phyloP scores from a whole-genome alignment of 2,329 filamentous ascomycete species.

The Neodidymelliopsis sp. region DNA sequence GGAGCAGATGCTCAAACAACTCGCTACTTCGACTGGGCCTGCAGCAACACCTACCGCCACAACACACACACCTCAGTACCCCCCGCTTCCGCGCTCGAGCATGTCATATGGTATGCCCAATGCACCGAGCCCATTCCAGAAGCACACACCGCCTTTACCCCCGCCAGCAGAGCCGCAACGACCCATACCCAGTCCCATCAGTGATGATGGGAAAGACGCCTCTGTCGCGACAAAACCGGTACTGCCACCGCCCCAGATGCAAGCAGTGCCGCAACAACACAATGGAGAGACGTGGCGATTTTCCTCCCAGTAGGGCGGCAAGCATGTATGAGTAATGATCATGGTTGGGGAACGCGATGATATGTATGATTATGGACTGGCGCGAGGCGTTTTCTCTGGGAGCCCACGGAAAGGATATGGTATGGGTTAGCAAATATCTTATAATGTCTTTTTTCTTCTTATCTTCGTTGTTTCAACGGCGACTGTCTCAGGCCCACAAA shows the following conservation, averaged over 20 bases:
- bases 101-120: slow-evolving; percentile 26
- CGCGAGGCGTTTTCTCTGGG: background rate
- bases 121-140: slow-evolving; percentile 22
- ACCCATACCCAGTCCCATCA: slow-evolving; percentile 44
- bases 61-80: slow-evolving; percentile 27
- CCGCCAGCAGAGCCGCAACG: slow-evolving; percentile 31
- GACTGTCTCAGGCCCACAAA: no score
- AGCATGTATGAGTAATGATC: slow-evolving; percentile 6
- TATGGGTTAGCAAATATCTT: background rate
- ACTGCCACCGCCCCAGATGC: slow-evolving; percentile 3
- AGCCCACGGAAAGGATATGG: no score
- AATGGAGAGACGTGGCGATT: slow-evolving; percentile 46
- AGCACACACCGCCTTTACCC: slow-evolving; percentile 23
- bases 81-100: slow-evolving; percentile 24
- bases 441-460: no score
- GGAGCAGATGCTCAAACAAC: slow-evolving; percentile 46
- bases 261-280: slow-evolving; percentile 21
- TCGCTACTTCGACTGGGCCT: slow-evolving; percentile 31
- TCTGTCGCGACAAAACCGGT: slow-evolving; percentile 12
- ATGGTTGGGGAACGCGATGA: background rate
- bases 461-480: no score
- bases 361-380: slow-evolving; percentile 8
- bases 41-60: slow-evolving; percentile 14
- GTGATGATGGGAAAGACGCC: slow-evolving; percentile 38
- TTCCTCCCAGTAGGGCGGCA: slow-evolving; percentile 4